These are phyloP conservation scores for Pichia deserticola DNA, from an alignment of 805 yeast species.

Conservation along the genomic window DNA sequence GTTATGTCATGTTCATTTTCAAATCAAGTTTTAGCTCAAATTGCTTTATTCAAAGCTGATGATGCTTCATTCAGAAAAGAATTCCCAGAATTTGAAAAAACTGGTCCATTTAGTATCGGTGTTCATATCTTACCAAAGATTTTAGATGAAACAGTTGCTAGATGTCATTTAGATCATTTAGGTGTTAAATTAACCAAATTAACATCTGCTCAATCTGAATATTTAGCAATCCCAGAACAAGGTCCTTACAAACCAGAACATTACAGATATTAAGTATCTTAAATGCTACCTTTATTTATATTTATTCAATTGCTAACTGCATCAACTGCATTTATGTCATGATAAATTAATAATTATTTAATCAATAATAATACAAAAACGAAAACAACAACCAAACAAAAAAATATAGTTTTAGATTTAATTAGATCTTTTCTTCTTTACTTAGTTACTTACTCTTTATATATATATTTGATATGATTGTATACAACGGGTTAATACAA, in stretches of 20 bases:
- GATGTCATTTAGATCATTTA: slow-evolving; percentile 89
- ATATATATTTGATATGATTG: slow-evolving; percentile 4
- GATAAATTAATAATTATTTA: neutral
- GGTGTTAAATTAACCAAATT: slow-evolving; percentile 81
- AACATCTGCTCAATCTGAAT: slow-evolving; percentile 78
- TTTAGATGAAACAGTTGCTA: slow-evolving; percentile 97
- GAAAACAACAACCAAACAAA: neutral
- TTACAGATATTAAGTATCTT: slow-evolving; percentile 77
- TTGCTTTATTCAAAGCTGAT: slow-evolving; percentile 87
- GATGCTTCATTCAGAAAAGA: slow-evolving; percentile 72
- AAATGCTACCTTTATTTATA: neutral
- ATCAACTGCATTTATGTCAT: slow-evolving; percentile 25
- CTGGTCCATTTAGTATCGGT: slow-evolving; percentile 85
- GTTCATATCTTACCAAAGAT: slow-evolving; percentile 97
- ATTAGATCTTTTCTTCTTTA: slow-evolving; percentile 2
- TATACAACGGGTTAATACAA: slow-evolving; percentile 8
- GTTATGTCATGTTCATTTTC: slow-evolving; percentile 99
- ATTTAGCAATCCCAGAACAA: slow-evolving; percentile 82
- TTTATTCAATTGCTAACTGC: slow-evolving; percentile 11
- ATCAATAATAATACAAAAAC: neutral
- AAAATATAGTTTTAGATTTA: neutral
- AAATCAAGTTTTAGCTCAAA: slow-evolving; percentile 98
- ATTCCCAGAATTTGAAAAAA: slow-evolving; percentile 84
- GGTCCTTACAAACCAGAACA: slow-evolving; percentile 98
- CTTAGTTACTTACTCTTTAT: neutral